Percentiles rank a stretch among this genome's conserved stretches.
phyloP scores from a whole-genome alignment of 257 asterid genomes.

The Prunella vulgaris region DNA sequence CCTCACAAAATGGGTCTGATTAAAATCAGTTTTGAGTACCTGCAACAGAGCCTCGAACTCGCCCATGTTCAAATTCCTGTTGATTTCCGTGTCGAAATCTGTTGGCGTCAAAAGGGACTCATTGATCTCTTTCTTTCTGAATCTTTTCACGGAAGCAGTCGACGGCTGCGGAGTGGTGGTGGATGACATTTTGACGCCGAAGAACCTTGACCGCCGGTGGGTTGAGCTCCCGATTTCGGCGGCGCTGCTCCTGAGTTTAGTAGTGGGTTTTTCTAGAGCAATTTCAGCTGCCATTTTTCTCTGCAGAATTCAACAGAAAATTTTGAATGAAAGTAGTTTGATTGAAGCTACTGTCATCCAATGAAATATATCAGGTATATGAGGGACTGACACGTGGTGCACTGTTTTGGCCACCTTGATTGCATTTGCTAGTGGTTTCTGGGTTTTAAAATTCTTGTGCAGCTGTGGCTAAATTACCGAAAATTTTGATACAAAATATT shows the following conservation, averaged over 20 bases:
- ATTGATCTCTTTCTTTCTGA: slow-evolving; percentile 50
- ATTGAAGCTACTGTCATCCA: slow-evolving; percentile 49
- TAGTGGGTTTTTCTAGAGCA: slow-evolving; percentile 68
- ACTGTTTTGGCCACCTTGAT: slow-evolving; percentile 34
- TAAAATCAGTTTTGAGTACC: slow-evolving; percentile 98
- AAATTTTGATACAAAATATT: too few species aligned
- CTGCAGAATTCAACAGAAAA: too few species aligned
- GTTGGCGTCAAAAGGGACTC: slow-evolving; percentile 78
- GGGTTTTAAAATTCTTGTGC: not conserved
- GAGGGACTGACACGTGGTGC: slow-evolving; percentile 55
- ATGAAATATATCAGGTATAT: slow-evolving; percentile 43
- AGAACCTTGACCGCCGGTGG: slow-evolving; percentile 15
- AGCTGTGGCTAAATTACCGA: too few species aligned
- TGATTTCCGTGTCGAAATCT: slow-evolving; percentile 88
- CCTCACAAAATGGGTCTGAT: slow-evolving; percentile 91
- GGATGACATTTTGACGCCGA: slow-evolving; percentile 56
- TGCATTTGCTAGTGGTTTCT: slow-evolving; percentile 20
- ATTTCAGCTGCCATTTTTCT: slow-evolving; percentile 57
- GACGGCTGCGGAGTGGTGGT: slow-evolving; percentile 23
- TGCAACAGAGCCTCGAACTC: slow-evolving; percentile 85
- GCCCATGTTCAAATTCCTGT: slow-evolving; percentile 74
- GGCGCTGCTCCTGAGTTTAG: slow-evolving; percentile 41
- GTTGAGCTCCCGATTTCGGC: slow-evolving; percentile 27
- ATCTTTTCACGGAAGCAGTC: slow-evolving; percentile 34
- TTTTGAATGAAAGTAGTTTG: too few species aligned